phyloP scores from a whole-genome alignment of 352 stramenopile genomes.

The Globisporangium middletonii region DNA sequence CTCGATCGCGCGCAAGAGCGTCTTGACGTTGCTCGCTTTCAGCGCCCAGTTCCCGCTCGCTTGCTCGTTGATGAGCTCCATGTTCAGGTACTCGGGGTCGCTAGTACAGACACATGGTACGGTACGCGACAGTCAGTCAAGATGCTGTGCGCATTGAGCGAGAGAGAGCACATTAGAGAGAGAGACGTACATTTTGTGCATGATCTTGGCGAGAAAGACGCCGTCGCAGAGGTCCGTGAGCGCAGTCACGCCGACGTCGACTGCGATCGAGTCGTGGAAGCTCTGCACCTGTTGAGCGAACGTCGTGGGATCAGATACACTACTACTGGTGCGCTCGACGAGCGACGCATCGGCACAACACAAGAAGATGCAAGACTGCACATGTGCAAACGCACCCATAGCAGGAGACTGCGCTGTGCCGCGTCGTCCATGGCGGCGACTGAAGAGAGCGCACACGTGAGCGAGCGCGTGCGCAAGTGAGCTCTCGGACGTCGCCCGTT shows the following conservation, averaged over 20 bases:
- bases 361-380: not conserved
- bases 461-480: not conserved
- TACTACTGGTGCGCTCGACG: no score
- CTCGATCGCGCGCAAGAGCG: constrained; percentile 65
- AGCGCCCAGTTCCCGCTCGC: constrained; percentile 64
- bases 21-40: constrained; percentile 77
- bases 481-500: no score
- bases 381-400: constrained; percentile 47
- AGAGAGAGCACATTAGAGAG: not conserved
- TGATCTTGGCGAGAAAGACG: constrained; percentile 78
- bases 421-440: constrained; percentile 50
- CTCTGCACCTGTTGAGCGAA: no score
- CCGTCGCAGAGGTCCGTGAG: constrained; percentile 68
- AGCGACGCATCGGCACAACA: not conserved
- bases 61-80: constrained; percentile 68
- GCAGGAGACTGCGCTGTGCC: constrained; percentile 64
- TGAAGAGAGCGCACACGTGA: no score
- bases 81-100: constrained; percentile 72
- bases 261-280: constrained; percentile 53
- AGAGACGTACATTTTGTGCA: constrained; percentile 79
- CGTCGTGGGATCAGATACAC: no score
- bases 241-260: constrained; percentile 29
- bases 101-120: constrained; percentile 20
- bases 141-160: not conserved
- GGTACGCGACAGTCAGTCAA: not conserved